phyloP scores from a whole-genome alignment of 1,284 basidiomycete genomes.

The Malassezia arunalokei region DNA sequence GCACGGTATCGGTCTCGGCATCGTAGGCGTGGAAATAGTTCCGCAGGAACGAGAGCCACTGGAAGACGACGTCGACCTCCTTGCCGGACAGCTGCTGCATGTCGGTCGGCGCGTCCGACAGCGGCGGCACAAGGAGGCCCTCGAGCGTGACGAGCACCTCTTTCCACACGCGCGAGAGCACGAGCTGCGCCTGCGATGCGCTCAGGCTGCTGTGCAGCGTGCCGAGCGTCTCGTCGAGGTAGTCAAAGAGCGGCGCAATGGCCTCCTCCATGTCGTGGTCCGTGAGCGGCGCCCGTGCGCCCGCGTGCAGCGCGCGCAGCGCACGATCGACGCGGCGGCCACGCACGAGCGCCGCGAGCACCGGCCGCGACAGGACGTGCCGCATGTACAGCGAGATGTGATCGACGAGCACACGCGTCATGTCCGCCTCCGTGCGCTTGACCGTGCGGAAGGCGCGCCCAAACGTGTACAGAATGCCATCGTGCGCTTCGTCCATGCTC shows the following conservation, averaged over 20 bases:
- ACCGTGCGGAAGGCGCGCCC: constrained; percentile 86
- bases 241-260: constrained; percentile 83
- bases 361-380: constrained; percentile 67
- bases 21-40: constrained; percentile 93
- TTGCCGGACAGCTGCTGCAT: constrained; percentile 84
- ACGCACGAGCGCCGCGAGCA: constrained; percentile 50
- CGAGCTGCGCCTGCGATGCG: constrained; percentile 59
- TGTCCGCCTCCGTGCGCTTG: constrained; percentile 86
- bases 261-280: constrained; percentile 91
- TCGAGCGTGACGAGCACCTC: constrained; percentile 82
- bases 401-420: constrained; percentile 92
- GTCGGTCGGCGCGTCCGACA: constrained; percentile 75
- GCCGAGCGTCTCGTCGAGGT: constrained; percentile 85
- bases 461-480: constrained; percentile 95
- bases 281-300: constrained; percentile 53
- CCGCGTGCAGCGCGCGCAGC: constrained; percentile 40
- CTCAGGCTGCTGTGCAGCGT: constrained; percentile 80
- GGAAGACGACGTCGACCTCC: constrained; percentile 94
- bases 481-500: constrained; percentile 97
- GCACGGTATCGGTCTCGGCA: constrained; percentile 58
- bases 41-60: constrained; percentile 73
- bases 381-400: constrained; percentile 90
- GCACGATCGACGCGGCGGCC: constrained; percentile 42
- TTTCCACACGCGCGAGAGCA: constrained; percentile 92
- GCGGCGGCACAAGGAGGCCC: constrained; percentile 73